These are phyloP conservation scores for Acanthamoeba lenticulata DNA, from an alignment of 208 protist species.

Conservation along the genomic window DNA sequence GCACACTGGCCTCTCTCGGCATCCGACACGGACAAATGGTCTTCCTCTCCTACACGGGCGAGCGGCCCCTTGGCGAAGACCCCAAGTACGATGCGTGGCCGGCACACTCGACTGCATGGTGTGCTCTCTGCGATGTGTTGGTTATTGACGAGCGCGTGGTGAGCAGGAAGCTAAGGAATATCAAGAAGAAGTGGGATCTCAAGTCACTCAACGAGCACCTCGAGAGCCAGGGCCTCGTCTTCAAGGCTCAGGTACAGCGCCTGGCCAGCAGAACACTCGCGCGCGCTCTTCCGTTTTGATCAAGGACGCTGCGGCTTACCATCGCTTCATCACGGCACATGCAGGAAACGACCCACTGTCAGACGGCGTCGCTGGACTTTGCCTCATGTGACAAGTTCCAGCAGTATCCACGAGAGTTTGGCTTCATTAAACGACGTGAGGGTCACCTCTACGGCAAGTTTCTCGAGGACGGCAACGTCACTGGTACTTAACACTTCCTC, in stretches of 20 bases:
- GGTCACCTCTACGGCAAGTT: not conserved
- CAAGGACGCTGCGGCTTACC: no score
- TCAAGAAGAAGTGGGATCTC: constrained; percentile 44
- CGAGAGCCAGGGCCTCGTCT: not conserved
- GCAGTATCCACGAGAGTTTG: not conserved
- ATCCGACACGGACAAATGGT: not conserved
- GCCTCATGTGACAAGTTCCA: constrained; percentile 1
- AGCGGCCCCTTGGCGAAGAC: not conserved
- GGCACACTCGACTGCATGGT: no score
- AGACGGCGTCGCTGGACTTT: not conserved
- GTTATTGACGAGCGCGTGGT: no score
- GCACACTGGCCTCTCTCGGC: not conserved
- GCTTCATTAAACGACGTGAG: not conserved
- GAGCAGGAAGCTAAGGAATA: not conserved
- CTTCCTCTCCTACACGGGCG: not conserved
- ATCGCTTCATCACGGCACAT: no score
- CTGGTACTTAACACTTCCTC: not conserved
- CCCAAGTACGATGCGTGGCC: not conserved
- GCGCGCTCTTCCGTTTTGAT: no score
- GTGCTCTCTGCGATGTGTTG: no score
- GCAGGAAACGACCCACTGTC: not conserved
- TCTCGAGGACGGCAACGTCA: constrained; percentile 1
- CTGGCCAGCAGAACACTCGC: no score
- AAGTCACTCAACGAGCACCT: not conserved
- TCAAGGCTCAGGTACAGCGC: not conserved